Base-by-base conservation (phyloP, 2,329 filamentous ascomycete species). In the Cercospora brassicicola region DNA sequence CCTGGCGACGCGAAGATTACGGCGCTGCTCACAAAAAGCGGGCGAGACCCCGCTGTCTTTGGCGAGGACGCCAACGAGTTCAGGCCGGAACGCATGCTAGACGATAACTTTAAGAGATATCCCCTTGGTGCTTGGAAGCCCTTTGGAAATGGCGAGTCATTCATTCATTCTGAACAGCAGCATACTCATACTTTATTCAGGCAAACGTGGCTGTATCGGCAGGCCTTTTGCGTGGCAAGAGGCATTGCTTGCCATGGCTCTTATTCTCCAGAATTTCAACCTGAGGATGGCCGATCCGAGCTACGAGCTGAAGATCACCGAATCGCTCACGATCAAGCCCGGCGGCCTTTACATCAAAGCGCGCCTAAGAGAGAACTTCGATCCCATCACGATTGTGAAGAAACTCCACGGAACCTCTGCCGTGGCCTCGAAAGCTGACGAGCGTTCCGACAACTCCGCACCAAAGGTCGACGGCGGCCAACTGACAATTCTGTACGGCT, bases 181-280 rank as follows among this genome's bases (percentile, higher is more conserved):
- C 79, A 69, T 3, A 75, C 75, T 84, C 28, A 65, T 33, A 89
- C 91, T 2, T 93, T 72, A 91, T 91, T 1, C 90, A 91, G 91
- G 91, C 1, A 83, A 85, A 70, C 82, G 91, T 61, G 89, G 82
- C 0, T 94, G 91, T 72, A 93, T 93, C 69, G 91, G 91, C 3
- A 82, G 90, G 0, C 84, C 87, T 0, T 93, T 93, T 36, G 75
- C 91, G 1, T 91, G 89, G 89, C 91, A 94, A 76, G 91, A 94
- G 78, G 83, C 86, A 1, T 75, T 90, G 2, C 79, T 92, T 68
- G 77, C 59, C 68, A 71, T 23, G 78, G 80, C 75, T 4, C 83
- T 90, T 72, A 76, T 92, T 11, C 81, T 93, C 66, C 90, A 92
- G 73, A 90, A 89, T 73, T 92, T 93, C 80, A 86, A 91, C 71